Percentiles rank a stretch among this genome's conserved stretches.
Evolutionary conservation across 805 yeast species (phyloP).

Genomic region (Pichia membranifaciens): DNA sequence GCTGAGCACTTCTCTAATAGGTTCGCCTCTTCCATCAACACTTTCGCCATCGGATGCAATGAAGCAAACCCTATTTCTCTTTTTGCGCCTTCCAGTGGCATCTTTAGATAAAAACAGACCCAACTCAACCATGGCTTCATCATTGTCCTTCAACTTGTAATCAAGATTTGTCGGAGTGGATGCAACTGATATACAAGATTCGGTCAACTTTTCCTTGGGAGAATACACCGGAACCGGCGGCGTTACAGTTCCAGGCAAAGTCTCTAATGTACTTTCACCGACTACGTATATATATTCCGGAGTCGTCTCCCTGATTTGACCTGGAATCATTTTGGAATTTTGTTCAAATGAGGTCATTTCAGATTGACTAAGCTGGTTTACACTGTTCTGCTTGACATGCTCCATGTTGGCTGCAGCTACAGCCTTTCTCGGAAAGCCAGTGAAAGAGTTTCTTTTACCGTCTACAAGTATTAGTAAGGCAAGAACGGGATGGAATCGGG

Average conservation of each 20-base stretch:
- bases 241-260: slow-evolving; percentile 14
- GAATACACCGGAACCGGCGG: slow-evolving; percentile 12
- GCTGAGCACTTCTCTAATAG: background rate
- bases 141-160: background rate
- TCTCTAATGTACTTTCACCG: slow-evolving; percentile 10
- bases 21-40: background rate
- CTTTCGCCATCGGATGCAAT: background rate
- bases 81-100: background rate
- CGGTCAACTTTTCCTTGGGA: slow-evolving; percentile 7
- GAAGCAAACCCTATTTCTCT: background rate
- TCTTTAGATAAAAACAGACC: background rate
- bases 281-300: background rate
- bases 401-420: too few relatives aligned
- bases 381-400: too few relatives aligned
- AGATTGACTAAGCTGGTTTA: too few relatives aligned
- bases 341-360: background rate
- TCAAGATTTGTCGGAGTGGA: slow-evolving; percentile 11
- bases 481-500: too few relatives aligned
- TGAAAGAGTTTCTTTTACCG: too few relatives aligned
- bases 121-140: background rate
- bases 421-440: too few relatives aligned
- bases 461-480: too few relatives aligned
- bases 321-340: background rate
- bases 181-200: slow-evolving; percentile 7
- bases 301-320: background rate